phyloP scores from a whole-genome alignment of 2,329 filamentous ascomycete genomes.

The Sordariomycetes sp. region DNA sequence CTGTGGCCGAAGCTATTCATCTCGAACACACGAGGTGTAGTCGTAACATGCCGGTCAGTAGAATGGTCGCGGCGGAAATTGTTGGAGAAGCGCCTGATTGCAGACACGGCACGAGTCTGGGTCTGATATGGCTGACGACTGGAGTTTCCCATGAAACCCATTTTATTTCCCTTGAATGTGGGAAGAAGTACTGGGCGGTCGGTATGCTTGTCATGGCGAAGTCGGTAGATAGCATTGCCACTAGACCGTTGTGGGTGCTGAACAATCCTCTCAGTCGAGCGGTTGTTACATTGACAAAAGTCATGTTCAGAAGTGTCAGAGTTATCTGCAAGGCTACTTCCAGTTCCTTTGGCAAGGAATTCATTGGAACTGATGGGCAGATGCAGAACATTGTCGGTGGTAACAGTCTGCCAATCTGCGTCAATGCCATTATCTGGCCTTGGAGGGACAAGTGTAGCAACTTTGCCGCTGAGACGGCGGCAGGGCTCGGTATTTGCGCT shows the following conservation, averaged over 20 bases:
- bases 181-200: constrained; percentile 12
- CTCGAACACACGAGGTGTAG: constrained; percentile 7
- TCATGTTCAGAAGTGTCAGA: constrained; percentile 22
- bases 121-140: constrained; percentile 10
- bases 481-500: background rate
- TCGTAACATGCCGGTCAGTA: background rate
- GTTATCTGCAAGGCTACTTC: constrained; percentile 32
- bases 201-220: constrained; percentile 13
- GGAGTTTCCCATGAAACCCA: constrained; percentile 9
- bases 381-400: constrained; percentile 16
- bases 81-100: constrained; percentile 15
- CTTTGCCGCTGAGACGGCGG: constrained; percentile 1
- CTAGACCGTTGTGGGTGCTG: constrained; percentile 12
- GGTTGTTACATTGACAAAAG: constrained; percentile 10
- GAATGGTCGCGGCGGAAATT: constrained; percentile 11
- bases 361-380: constrained; percentile 12
- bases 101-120: constrained; percentile 11
- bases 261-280: constrained; percentile 15
- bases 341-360: constrained; percentile 18
- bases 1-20: constrained; percentile 14
- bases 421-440: constrained; percentile 2
- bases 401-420: constrained; percentile 25
- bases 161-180: constrained; percentile 6
- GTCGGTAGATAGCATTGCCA: constrained; percentile 7
- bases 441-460: background rate